These are phyloP conservation scores for Sporothrix pallida DNA, from an alignment of 2,329 filamentous ascomycete species.

Conservation along the genomic window DNA sequence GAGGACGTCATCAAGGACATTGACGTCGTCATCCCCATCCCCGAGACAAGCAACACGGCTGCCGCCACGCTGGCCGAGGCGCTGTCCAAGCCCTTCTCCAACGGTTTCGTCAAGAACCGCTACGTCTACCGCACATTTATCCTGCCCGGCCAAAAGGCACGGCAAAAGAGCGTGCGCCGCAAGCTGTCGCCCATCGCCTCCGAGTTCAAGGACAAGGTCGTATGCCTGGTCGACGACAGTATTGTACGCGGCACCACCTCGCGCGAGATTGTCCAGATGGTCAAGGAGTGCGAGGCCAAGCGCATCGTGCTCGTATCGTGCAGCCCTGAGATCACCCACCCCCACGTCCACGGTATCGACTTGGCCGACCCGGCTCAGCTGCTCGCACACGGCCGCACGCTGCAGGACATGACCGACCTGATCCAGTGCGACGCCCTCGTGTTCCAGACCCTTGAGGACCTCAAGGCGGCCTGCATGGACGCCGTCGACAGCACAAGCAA, in stretches of 20 bases:
- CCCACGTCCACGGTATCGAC: conserved; percentile 71
- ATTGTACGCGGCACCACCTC: conserved; percentile 63
- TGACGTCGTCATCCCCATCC: conserved; percentile 59
- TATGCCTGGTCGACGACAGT: conserved; percentile 88
- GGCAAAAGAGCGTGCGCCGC: conserved; percentile 84
- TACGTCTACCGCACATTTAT: conserved; percentile 90
- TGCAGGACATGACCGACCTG: conserved; percentile 50
- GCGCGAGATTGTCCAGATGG: conserved; percentile 57
- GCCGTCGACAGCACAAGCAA: conserved; percentile 57
- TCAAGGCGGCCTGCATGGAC: conserved; percentile 79
- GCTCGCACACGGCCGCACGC: conserved; percentile 43
- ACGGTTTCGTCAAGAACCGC: conserved; percentile 87
- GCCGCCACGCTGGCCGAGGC: conserved; percentile 77
- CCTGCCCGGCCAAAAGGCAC: conserved; percentile 71
- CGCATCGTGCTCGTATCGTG: conserved; percentile 74
- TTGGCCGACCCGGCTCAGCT: conserved; percentile 47
- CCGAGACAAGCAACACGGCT: conserved; percentile 74
- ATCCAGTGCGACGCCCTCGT: conserved; percentile 62
- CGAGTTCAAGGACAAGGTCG: conserved; percentile 80
- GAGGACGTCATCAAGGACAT: conserved; percentile 74
- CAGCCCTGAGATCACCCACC: conserved; percentile 80
- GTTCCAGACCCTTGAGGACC: conserved; percentile 67
- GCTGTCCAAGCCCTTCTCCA: conserved; percentile 76
- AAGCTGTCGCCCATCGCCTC: conserved; percentile 87
- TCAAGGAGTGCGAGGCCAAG: conserved; percentile 51